Evolutionary conservation across 805 yeast genomes (phyloP), one percentile per base, ranked within the genome.

Genomic region (Zygoascus tannicola): DNA sequence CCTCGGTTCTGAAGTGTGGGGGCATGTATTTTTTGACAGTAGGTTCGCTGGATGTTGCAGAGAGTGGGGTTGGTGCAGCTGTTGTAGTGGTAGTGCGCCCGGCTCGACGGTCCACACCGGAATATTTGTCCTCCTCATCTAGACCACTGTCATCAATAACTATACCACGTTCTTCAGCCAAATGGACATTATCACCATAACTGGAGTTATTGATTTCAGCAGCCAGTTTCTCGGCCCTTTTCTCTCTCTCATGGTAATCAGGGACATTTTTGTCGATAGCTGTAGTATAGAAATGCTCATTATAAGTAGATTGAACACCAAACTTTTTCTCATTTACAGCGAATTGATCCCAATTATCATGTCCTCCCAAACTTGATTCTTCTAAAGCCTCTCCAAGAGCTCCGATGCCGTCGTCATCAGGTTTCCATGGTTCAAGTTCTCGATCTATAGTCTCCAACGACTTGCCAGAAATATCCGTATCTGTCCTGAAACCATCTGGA

Each of bases 71-170:
- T 19, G 43, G 32, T 8, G 43, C 33, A 16, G 44, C 41, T 15
- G 43, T 37, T 5, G 40, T 37, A 18, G 35, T 41, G 2, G 40
- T 20, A 2, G 22, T 28, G n/a, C 16, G 8, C 22, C 20, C 34
- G 14, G 44, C 8, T 8, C 50, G 57, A 56, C 92, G 75, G 46
- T 74, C 79, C 37, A 87, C 98, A 41, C 97, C 97, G 3, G 96
- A 86, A 59, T 88, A 92, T 63, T 84, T 84, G 62, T 88, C 96
- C 63, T 92, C 98, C 66, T 92, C 98, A 63, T 92, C 97, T 53
- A 85, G 52, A 15, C 94, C 95, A 47, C 83, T 75, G 57, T 85
- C 95, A 59, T 85, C 95, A 32, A 82, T 74, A 3, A 35, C 54
- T 14, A 78, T 49, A 21, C 95, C 95, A 61, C 98, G 78, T 63